These are phyloP conservation scores for Gaillardinia entomophila DNA, from an alignment of 805 yeast genomes.

Conservation along the genomic window DNA sequence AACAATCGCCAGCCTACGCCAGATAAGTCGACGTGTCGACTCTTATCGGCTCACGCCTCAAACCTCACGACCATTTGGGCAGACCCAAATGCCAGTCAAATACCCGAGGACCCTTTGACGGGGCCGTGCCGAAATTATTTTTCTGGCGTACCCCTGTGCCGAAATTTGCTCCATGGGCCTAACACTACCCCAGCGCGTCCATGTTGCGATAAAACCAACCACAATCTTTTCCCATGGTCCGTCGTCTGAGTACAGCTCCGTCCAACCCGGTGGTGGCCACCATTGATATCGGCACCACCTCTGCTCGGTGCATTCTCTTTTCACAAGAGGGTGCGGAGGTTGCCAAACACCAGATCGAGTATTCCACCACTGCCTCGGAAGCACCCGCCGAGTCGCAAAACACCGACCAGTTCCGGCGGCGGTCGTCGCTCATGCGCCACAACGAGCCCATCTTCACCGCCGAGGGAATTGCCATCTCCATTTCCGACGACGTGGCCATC, in stretches of 20 bases:
- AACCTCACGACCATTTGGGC: no score
- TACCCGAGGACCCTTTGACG: no score
- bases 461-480: constrained; percentile 67
- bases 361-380: constrained; percentile 66
- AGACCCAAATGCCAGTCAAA: no score
- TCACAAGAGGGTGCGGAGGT: constrained; percentile 67
- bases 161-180: no score
- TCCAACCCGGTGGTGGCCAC: constrained; percentile 51
- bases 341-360: constrained; percentile 87
- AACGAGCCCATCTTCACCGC: constrained; percentile 61
- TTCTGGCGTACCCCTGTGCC: no score
- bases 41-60: no score
- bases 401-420: constrained; percentile 42
- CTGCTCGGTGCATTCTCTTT: constrained; percentile 83
- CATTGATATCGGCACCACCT: constrained; percentile 88
- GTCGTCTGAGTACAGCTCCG: constrained; percentile 39
- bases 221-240: constrained; percentile 30
- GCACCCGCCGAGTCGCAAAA: constrained; percentile 37
- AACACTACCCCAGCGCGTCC: no score
- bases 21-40: no score
- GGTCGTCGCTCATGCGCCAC: constrained; percentile 39
- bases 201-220: no score
- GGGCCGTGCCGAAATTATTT: no score
- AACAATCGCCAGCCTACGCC: no score
- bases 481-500: constrained; percentile 52